These are phyloP conservation scores for Exophiala aquamarina DNA, from an alignment of 2,329 filamentous ascomycete species.

Conservation along the genomic window DNA sequence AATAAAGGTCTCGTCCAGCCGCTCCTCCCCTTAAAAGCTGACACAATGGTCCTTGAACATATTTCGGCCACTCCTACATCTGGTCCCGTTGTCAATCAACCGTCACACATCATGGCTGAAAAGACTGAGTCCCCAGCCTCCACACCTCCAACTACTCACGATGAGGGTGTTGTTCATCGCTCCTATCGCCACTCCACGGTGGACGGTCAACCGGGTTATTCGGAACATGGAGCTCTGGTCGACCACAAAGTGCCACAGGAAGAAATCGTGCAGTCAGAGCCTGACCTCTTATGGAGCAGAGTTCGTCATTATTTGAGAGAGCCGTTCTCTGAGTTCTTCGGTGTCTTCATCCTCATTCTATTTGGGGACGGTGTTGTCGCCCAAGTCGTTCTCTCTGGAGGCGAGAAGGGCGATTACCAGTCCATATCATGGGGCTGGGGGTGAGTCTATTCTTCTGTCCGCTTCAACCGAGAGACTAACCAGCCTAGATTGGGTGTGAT, in stretches of 20 bases:
- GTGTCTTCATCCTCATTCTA: slow-evolving; percentile 66
- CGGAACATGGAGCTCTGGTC: slow-evolving; percentile 28
- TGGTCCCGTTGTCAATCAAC: too few relatives aligned
- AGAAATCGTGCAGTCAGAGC: slow-evolving; percentile 26
- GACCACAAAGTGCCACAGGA: slow-evolving; percentile 35
- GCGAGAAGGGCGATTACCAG: slow-evolving; percentile 48
- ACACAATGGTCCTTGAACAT: too few relatives aligned
- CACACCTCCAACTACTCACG: too few relatives aligned
- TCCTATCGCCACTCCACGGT: not conserved
- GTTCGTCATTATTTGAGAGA: slow-evolving; percentile 55
- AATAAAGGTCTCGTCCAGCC: too few relatives aligned
- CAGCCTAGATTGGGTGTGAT: slow-evolving; percentile 61
- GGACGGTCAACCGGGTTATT: not conserved
- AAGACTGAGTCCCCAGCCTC: too few relatives aligned
- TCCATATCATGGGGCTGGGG: slow-evolving; percentile 55
- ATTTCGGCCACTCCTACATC: too few relatives aligned
- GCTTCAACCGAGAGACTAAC: slow-evolving; percentile 16
- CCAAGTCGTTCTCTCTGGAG: slow-evolving; percentile 56
- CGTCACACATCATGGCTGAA: too few relatives aligned
- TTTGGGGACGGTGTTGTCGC: slow-evolving; percentile 71
- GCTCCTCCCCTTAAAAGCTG: too few relatives aligned
- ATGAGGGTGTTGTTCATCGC: too few relatives aligned
- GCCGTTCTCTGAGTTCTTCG: slow-evolving; percentile 66
- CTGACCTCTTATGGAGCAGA: slow-evolving; percentile 51
- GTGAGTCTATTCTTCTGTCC: slow-evolving; percentile 29